Base-by-base conservation (phyloP, 2,329 filamentous ascomycete species). In the Xylaria sp. region DNA sequence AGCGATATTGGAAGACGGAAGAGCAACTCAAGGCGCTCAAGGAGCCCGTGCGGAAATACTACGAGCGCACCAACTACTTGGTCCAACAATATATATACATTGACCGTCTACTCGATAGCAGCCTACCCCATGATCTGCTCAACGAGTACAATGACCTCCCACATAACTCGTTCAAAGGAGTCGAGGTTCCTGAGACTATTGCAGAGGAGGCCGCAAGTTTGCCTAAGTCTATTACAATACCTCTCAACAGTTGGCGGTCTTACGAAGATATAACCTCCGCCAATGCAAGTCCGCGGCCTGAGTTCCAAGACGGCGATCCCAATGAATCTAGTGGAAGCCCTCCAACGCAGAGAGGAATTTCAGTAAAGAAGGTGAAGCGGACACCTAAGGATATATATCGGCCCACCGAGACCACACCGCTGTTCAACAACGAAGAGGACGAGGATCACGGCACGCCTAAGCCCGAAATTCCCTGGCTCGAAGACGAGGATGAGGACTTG, bases 71-170 rank as follows among this genome's bases (percentile, higher is more conserved):
- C 77, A 98, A 98, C 81, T 90, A 90, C 73, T 84, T 97, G 50
- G 89, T 98, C 67, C 92, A 96, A 78, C 92, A 97, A 78, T 98
- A 97, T 78, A 85, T 97, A 70, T 97, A 97, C 78, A 97, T 97
- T 74, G 95, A 97, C 80, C 89, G 91, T 60, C 84, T 98, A 65
- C 86, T 98, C 69, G 94, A 97, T 80, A 97, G 93, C 9, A 94
- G 93, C 34, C 87, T 97, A n/a, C 94, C 94, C 1, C 94, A 97
- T 76, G 91, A 95, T 74, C 84, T 98, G 52, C 89, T 98, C 66
- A 94, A 97, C 76, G 94, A 97, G 80, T 97, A 97, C 79, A 90
- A 90, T 71, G 83, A 91, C 70, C 83, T 89, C 58, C 83, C 87
- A 50, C 83, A 83, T 23, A 86, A 83, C 45, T 84, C 84, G 28